Conservation (phyloP, 768 basidiomycete species). For the Tubosaeta sp. region DNA sequence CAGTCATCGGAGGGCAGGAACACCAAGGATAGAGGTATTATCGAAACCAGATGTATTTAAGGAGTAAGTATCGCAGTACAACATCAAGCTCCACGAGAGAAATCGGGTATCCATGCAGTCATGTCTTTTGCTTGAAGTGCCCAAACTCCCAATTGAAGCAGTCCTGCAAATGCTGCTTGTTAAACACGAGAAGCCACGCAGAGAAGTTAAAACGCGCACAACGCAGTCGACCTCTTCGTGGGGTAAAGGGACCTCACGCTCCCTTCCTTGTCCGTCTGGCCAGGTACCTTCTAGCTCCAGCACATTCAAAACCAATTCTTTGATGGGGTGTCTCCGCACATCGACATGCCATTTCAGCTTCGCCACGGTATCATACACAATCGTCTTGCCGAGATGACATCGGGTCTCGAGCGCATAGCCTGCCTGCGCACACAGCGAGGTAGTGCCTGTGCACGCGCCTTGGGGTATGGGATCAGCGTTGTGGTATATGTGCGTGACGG, state of each 20-base stretch:
- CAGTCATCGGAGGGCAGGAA: conserved; percentile 66
- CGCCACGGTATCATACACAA: conserved; percentile 66
- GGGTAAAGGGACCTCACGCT: conserved; percentile 52
- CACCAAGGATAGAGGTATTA: conserved; percentile 15
- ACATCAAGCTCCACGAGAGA: too few relatives aligned
- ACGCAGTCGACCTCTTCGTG: conserved; percentile 61
- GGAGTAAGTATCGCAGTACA: conserved; percentile 1
- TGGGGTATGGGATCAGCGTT: conserved; percentile 71
- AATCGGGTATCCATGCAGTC: background rate
- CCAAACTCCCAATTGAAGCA: conserved; percentile 78
- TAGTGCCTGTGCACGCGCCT: conserved; percentile 47
- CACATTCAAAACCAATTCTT: conserved; percentile 49
- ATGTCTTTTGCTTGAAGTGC: conserved; percentile 32
- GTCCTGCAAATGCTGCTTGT: conserved; percentile 44
- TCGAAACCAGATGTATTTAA: background rate
- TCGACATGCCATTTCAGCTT: conserved; percentile 58
- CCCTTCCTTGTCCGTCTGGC: conserved; percentile 35
- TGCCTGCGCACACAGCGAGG: conserved; percentile 52
- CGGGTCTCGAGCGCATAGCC: conserved; percentile 63
- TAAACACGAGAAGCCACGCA: background rate
- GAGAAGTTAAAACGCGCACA: conserved; percentile 33
- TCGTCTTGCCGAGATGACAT: conserved; percentile 60
- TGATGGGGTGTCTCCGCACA: conserved; percentile 52
- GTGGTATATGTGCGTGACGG: conserved; percentile 53
- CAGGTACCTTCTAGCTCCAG: conserved; percentile 45